Base-by-base conservation (phyloP, 257 asterid genomes). In the Prunella vulgaris region DNA sequence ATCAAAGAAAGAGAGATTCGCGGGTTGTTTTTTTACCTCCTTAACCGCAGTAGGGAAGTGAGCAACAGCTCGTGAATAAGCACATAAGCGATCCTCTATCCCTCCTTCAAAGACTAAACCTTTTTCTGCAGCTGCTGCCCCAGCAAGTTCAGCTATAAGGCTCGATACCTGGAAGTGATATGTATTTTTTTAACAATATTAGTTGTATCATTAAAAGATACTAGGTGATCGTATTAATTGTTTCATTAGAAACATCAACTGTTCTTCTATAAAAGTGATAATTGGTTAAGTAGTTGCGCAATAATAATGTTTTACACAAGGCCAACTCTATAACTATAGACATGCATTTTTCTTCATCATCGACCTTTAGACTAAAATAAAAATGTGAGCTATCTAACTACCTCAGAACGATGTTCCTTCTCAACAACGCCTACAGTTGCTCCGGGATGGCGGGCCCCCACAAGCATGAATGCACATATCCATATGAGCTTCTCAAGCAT, bases 391-490 rank as follows among this genome's bases (percentile, higher is more conserved):
- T 25, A 25, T 25, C 28, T 25, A 3, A 25, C 66, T 82, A 88
- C 97, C 99, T 93, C 99, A n/a, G 91, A 65, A 22, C 93, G 87
- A 74, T 86, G 79, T 49, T 86, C 95, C 77, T 89, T 87, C 87
- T 90, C 99, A 62, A 90, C 97, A 49, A 5, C 86, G 28, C 99
- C 99, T 40, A 93, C 97, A 30, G 95, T 88, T 53, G 97, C 96
- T 61, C 97, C 95, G 22, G 93, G 96, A 83, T 91, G 97, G 57
- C 97, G 96, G 66, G 95, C 96, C 77, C 99, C 99, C 64, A 93
- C 99, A 22, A 93, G 97, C 99, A 93, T 93, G 87, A 93, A 93
- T 58, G 99, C 95, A 68, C 95, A 85, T 75, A 93, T 93, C 99
- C 99, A 93, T 80, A 90, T 90, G 66, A 93, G 97, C 77, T 94